Percentiles rank a stretch among this genome's conserved stretches.
phyloP scores from a whole-genome alignment of 345 rosid species.

The Hibiscus tridactylites region DNA sequence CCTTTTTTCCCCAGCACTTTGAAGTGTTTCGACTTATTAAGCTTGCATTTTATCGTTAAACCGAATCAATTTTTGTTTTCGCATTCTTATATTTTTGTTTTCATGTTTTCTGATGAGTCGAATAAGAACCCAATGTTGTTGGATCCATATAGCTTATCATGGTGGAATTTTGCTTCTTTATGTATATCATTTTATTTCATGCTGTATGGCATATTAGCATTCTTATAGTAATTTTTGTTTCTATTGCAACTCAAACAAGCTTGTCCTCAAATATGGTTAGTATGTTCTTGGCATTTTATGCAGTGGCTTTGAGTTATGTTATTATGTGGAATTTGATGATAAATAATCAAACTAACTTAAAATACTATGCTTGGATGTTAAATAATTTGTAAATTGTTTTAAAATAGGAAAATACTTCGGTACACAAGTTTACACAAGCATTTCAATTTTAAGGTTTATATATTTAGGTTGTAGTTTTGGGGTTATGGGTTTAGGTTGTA shows the following conservation, averaged over 20 bases:
- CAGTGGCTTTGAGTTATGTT: neutral
- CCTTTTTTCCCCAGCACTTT: neutral
- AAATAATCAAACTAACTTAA: no score
- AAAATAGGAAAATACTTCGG: no score
- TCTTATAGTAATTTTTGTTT: neutral
- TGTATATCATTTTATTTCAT: neutral
- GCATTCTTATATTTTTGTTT: neutral
- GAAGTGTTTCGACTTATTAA: neutral
- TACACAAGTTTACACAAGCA: no score
- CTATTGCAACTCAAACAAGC: neutral
- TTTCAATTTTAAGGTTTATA: no score
- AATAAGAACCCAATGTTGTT: neutral
- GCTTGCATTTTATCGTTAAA: neutral
- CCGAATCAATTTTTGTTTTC: neutral
- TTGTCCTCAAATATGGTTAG: neutral
- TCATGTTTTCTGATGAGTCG: neutral
- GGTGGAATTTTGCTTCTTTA: neutral
- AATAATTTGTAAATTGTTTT: no score
- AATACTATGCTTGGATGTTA: no score
- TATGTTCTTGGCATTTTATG: neutral
- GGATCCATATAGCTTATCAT: neutral
- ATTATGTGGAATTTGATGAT: neutral
- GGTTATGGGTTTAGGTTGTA: no score
- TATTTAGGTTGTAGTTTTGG: no score
- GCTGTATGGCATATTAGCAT: neutral